These are phyloP conservation scores for Mycotypha africana DNA, from an alignment of 371 early-diverging fungal genomes.

Conservation along the genomic window DNA sequence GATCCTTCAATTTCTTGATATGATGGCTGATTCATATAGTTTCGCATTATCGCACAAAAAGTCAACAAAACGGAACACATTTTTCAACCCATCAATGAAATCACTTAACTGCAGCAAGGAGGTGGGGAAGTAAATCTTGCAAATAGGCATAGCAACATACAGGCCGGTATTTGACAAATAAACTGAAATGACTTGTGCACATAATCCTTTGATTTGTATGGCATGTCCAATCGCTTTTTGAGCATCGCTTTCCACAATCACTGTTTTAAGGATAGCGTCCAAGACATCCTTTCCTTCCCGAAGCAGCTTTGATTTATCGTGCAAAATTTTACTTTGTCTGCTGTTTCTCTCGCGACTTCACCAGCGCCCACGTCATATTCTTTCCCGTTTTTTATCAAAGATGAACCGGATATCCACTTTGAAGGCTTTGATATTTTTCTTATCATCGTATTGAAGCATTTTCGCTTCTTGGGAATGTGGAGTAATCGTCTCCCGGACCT, in stretches of 20 bases:
- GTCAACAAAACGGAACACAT: background rate
- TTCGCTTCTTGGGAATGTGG: too few species aligned
- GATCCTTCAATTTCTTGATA: too few species aligned
- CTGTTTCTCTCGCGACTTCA: slow-evolving; percentile 1
- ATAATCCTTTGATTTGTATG: slow-evolving; percentile 3
- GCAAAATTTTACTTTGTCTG: slow-evolving; percentile 1
- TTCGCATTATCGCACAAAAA: slow-evolving; percentile 2
- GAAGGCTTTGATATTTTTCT: too few species aligned
- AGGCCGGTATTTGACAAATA: background rate
- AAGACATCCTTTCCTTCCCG: slow-evolving; percentile 10
- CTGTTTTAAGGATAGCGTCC: background rate
- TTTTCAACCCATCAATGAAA: background rate
- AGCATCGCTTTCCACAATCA: background rate
- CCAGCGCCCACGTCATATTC: slow-evolving; percentile 4
- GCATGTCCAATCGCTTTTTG: background rate
- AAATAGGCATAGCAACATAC: background rate
- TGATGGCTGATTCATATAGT: background rate
- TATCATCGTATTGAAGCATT: too few species aligned
- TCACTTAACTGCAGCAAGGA: background rate
- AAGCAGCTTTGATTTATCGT: slow-evolving; percentile 6
- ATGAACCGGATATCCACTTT: slow-evolving; percentile 3
- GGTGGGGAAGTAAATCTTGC: background rate
- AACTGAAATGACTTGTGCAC: slow-evolving; percentile 1
- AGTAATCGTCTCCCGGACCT: too few species aligned
- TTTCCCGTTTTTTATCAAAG: background rate